These are phyloP conservation scores for Trypanosoma cruzi DNA, from an alignment of 208 protist species.

Conservation along the genomic window DNA sequence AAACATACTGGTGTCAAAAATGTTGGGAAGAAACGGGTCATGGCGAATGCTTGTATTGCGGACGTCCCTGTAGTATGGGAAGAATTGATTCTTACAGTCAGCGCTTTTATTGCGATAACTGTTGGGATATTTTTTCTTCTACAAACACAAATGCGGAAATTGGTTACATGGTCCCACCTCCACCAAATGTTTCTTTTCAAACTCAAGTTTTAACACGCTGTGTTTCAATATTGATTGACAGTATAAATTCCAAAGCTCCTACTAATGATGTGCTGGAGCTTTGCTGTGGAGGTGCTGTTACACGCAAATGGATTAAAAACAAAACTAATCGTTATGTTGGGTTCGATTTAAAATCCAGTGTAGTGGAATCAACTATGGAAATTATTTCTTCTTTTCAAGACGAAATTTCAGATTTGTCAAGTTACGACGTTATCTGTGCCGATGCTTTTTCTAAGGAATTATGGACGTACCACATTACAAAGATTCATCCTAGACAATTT, in stretches of 20 bases:
- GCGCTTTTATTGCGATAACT: constrained; percentile 85
- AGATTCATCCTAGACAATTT: constrained; percentile 84
- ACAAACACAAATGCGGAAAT: constrained; percentile 66
- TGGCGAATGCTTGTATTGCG: constrained; percentile 84
- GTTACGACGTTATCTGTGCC: constrained; percentile 75
- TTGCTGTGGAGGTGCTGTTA: constrained; percentile 80
- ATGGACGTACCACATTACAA: constrained; percentile 71
- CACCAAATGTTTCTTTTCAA: constrained; percentile 70
- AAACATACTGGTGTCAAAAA: constrained; percentile 77
- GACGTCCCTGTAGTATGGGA: constrained; percentile 51
- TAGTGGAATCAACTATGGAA: constrained; percentile 45
- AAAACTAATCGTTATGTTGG: constrained; percentile 75
- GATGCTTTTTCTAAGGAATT: constrained; percentile 80
- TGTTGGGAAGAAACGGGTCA: constrained; percentile 87
- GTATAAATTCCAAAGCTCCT: constrained; percentile 64
- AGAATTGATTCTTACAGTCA: constrained; percentile 61
- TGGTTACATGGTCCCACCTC: constrained; percentile 75
- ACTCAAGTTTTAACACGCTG: constrained; percentile 75
- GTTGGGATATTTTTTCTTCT: constrained; percentile 72
- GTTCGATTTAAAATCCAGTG: constrained; percentile 69
- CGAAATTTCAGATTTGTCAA: constrained; percentile 40
- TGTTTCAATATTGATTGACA: constrained; percentile 76
- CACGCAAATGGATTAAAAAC: constrained; percentile 88
- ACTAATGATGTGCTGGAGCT: constrained; percentile 87
- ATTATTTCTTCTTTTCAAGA: constrained; percentile 40